phyloP scores from a whole-genome alignment of 2,329 filamentous ascomycete genomes.

The Ceratocystis variospora region DNA sequence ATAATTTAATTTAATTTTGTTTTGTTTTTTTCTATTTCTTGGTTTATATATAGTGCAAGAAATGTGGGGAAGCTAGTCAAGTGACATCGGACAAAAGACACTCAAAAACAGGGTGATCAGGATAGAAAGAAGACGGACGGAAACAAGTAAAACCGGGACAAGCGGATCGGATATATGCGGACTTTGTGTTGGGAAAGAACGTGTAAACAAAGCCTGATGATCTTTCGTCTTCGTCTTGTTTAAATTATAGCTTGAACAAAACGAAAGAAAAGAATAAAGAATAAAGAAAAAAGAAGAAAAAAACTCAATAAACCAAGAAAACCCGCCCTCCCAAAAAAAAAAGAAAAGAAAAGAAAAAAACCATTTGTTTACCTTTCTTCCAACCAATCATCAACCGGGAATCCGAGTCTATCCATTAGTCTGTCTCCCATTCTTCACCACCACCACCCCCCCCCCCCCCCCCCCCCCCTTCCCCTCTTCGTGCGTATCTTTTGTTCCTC shows the following conservation, averaged over 20 bases:
- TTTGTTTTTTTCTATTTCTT: too few relatives aligned
- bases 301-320: neutral
- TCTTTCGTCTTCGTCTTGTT: neutral
- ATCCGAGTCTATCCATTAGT: slow-evolving; percentile 1
- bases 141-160: neutral
- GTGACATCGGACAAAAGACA: too few relatives aligned
- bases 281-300: too few relatives aligned
- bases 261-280: neutral
- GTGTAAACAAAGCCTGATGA: slow-evolving; percentile 3
- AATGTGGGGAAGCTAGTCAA: too few relatives aligned
- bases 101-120: too few relatives aligned
- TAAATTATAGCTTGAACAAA: slow-evolving; percentile 2
- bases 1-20: too few relatives aligned
- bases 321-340: neutral
- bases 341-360: neutral
- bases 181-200: slow-evolving; percentile 3
- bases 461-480: neutral
- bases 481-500: neutral
- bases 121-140: neutral
- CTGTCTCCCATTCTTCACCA: neutral
- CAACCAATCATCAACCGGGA: neutral
- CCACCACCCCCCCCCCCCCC: neutral
- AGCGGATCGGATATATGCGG: too few relatives aligned
- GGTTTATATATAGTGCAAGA: too few relatives aligned
- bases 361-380: neutral